Percentiles rank a stretch among this genome's conserved stretches.
These are phyloP conservation scores for Dictyostelium capitatum DNA, from an alignment of 78 protist genomes.

Conservation along the genomic window DNA sequence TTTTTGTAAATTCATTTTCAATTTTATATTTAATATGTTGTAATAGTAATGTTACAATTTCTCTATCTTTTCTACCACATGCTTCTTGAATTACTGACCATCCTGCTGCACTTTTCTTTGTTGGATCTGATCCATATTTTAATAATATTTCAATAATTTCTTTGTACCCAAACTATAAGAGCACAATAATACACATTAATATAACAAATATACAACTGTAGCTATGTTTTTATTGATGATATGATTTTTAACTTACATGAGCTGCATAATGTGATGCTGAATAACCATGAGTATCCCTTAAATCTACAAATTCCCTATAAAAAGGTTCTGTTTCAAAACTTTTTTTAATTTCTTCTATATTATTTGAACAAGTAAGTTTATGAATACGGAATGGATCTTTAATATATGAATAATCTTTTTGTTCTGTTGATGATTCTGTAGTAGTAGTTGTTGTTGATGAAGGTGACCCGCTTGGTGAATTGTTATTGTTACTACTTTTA, in stretches of 20 bases:
- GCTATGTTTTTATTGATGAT: background rate
- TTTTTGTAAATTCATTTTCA: conserved; percentile 43
- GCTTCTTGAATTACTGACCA: conserved; percentile 78
- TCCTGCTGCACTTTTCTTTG: conserved; percentile 50
- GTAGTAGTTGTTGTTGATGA: background rate
- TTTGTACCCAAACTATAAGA: conserved; percentile 50
- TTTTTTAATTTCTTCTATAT: conserved; percentile 11
- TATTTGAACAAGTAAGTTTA: conserved; percentile 5
- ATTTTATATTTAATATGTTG: conserved; percentile 4
- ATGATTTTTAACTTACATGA: conserved; percentile 13
- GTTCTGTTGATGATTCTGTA: background rate
- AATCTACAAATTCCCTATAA: conserved; percentile 39
- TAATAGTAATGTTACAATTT: conserved; percentile 20
- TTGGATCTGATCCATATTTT: conserved; percentile 76
- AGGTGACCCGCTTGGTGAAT: background rate
- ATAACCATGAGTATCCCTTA: conserved; percentile 50
- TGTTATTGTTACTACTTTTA: background rate
- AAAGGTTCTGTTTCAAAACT: background rate
- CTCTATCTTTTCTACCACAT: conserved; percentile 50
- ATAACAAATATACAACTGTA: too few species aligned
- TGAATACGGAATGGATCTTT: conserved; percentile 57
- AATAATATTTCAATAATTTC: conserved; percentile 41
- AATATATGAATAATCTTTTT: background rate
- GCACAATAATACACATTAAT: too few species aligned
- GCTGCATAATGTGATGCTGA: conserved; percentile 62